Evolutionary conservation across 768 basidiomycete species (phyloP), one percentile per base, ranked within the genome.

Genomic region (Rhizopogon vesiculosus): DNA sequence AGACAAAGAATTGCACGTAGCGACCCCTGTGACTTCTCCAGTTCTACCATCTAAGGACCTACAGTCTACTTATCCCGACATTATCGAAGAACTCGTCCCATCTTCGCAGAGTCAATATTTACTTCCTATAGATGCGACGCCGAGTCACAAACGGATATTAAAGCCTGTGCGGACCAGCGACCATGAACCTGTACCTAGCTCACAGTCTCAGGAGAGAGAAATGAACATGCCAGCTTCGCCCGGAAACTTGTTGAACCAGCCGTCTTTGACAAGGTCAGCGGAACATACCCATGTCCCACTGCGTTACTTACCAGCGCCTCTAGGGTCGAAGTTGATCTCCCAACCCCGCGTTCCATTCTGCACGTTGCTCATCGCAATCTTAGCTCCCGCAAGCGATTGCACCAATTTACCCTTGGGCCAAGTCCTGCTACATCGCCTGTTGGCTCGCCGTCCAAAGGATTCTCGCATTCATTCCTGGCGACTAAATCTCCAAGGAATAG

Each of bases 101-200:
- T 70, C 69, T 13, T 70, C 69, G 43, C 69, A 70, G 44, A 70
- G 69, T 38, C 69, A 70, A 60, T 70, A 70, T 49, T 67, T 70
- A 35, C 67, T 70, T 33, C 61, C 60, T 33, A 31, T 43, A 29
- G 69, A 70, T 46, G 64, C 65, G 16, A 70, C 69, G 12, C 69
- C 69, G 9, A 72, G 65, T 40, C 66, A 76, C 73, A 62, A 72
- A 61, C 62, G 72, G 69, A 33, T 65, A 69, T 6, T 65, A 64
- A 54, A 63, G 15, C 40, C 6, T 35, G 18, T 29, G 13, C 25
- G 19, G 16, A 42, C 39, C 6, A 31, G 19, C 16, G 3, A 29
- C 16, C 25, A 35, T 0, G 65, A 62, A 12, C 41, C 48, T 10
- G 60, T 74, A 7, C 43, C 61, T 29, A 70, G 68, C 25, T 73